phyloP scores from a whole-genome alignment of 371 early-diverging fungal species.

The Parasitella parasitica region DNA sequence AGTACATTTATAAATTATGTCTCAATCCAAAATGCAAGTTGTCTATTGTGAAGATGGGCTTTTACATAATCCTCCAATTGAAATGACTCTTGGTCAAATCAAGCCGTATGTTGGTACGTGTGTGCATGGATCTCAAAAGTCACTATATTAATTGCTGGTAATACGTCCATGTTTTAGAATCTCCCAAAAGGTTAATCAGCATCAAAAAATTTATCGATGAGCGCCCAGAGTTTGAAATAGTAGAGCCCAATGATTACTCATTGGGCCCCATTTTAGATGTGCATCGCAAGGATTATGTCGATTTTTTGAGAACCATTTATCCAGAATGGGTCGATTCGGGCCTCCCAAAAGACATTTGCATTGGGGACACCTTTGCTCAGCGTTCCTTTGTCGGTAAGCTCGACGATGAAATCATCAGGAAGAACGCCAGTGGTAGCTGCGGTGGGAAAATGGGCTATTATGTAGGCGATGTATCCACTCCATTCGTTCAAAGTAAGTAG shows the following conservation, averaged over 20 bases:
- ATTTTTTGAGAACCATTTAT: constrained; percentile 59
- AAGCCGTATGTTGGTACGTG: constrained; percentile 37
- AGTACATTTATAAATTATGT: neutral
- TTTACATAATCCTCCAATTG: constrained; percentile 42
- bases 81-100: constrained; percentile 36
- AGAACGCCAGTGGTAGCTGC: constrained; percentile 19
- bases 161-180: constrained; percentile 25
- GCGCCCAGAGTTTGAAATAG: constrained; percentile 29
- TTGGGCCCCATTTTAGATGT: constrained; percentile 57
- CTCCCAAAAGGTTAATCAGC: constrained; percentile 37
- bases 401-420: constrained; percentile 28
- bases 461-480: constrained; percentile 59
- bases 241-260: constrained; percentile 52
- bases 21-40: constrained; percentile 34
- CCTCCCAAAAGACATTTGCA: constrained; percentile 56
- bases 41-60: constrained; percentile 43
- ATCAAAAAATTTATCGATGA: constrained; percentile 32
- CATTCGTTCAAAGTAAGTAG: constrained; percentile 54
- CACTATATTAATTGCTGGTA: neutral
- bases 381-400: constrained; percentile 28
- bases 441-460: constrained; percentile 41
- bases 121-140: neutral
- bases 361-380: constrained; percentile 60
- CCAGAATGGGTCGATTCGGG: constrained; percentile 59
- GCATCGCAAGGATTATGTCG: constrained; percentile 58